Base-by-base conservation (phyloP, 2,329 filamentous ascomycete species). In the Alternaria consortialis region DNA sequence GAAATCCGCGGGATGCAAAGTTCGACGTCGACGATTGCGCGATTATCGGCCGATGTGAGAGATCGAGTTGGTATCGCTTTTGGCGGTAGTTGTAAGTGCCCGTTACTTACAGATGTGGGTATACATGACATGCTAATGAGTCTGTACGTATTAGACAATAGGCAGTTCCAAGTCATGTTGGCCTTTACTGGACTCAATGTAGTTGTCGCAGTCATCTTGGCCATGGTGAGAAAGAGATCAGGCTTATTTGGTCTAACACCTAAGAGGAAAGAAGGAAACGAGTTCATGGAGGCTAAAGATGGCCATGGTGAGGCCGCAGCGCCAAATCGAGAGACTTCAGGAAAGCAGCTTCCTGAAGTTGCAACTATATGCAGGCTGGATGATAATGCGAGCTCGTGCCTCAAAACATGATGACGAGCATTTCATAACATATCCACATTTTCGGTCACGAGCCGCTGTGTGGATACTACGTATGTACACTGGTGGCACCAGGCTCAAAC, bases 91-190 rank as follows among this genome's bases (percentile, higher is more conserved):
- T 77, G 31, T 48, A 48, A 25, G 46, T 36, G 8, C 20, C 29
- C 12, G 8, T 34, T 48, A 20, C 17, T 1, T 34, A 8, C 9
- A 9, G 9, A 32, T 23, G 29, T 23, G 34, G 12, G 27, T 15
- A 34, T 48, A 6, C 15, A 13, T 4, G 27, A 48, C 29, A 48
- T 23, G 29, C 44, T 34, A 11, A 48, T 11, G 34, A 34, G 29
- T 4, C 17, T 29, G 6, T 23, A 17, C n/a, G 3, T 34, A 32
- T 20, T 20, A 48, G 44, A 76, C 44, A 75, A 77, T 44, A 70
- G 60, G 51, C 74, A 77, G 44, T 75, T 75, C 47, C 66, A 73
- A 17, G 68, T 74, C 20, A 69, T 74, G 64, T 37, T 75, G 2
- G 74, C 65, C 4, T 75, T 75, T 34, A 57, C 70, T 2, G 60